Conservation (phyloP, 148 eudicot genomes). For the Cornus suecica region DNA sequence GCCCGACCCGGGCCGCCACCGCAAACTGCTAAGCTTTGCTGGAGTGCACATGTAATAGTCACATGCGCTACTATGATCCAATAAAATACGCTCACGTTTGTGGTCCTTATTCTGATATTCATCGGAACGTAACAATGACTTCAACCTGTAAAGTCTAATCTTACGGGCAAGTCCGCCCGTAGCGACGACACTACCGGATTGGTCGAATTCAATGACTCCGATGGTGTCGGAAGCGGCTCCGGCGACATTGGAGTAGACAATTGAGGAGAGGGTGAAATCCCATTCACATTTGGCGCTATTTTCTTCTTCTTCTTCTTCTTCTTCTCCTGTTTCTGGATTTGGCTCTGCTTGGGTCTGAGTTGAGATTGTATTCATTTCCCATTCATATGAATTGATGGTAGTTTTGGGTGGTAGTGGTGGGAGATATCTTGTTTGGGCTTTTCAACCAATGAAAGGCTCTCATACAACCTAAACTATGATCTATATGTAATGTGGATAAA, state of each 20-base stretch:
- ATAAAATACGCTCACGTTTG: not conserved
- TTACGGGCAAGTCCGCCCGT: constrained; percentile 50
- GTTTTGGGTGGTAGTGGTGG: constrained; percentile 15
- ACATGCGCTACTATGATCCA: constrained; percentile 31
- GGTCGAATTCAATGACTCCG: constrained; percentile 42
- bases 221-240: constrained; percentile 30
- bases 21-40: constrained; percentile 49
- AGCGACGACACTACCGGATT: constrained; percentile 24
- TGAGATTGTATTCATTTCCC: constrained; percentile 43
- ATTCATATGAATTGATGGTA: constrained; percentile 29
- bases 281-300: constrained; percentile 34
- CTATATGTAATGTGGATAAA: not conserved
- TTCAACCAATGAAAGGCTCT: constrained; percentile 16
- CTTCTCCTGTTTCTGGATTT: constrained; percentile 14
- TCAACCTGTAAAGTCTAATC: constrained; percentile 29
- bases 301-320: constrained; percentile 6
- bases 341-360: constrained; percentile 9
- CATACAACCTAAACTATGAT: not conserved
- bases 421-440: not conserved
- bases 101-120: not conserved
- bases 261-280: constrained; percentile 39
- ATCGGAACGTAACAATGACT: not conserved
- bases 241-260: constrained; percentile 24
- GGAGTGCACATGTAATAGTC: constrained; percentile 41
- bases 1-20: constrained; percentile 42